Percentiles rank a stretch among this genome's conserved stretches.
Evolutionary conservation across 495 filamentous ascomycete species (phyloP).

Genomic region (Annulohypoxylon bovei): DNA sequence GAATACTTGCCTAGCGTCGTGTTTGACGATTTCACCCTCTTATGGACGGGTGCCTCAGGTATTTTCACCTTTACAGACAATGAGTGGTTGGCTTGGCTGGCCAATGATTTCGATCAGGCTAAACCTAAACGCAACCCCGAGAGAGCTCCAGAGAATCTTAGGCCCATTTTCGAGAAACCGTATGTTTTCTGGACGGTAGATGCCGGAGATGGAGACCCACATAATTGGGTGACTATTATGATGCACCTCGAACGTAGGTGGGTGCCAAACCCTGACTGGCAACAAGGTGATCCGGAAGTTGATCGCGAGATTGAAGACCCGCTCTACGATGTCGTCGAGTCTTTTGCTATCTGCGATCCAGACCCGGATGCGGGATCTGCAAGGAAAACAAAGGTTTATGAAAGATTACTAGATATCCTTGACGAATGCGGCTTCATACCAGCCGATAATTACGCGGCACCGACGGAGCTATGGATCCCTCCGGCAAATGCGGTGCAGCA

Average conservation of each 20-base stretch:
- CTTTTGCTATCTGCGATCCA: constrained; percentile 19
- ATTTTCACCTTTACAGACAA: too few relatives aligned
- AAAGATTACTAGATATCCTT: not conserved
- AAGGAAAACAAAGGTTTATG: not conserved
- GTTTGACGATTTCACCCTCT: not conserved
- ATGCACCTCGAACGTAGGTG: not conserved
- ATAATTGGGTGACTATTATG: not conserved
- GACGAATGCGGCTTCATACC: not conserved
- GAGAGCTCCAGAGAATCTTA: not conserved
- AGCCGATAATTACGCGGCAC: not conserved
- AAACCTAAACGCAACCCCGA: not conserved
- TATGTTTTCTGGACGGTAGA: constrained; percentile 21
- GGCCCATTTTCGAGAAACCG: not conserved
- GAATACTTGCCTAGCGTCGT: too few relatives aligned
- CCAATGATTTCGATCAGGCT: not conserved
- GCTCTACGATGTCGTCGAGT: not conserved
- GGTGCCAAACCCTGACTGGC: not conserved
- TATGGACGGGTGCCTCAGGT: too few relatives aligned
- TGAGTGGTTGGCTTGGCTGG: too few relatives aligned
- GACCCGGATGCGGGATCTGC: not conserved
- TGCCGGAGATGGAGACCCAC: not conserved
- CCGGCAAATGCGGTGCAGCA: not conserved
- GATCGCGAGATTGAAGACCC: not conserved
- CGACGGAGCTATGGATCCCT: not conserved
- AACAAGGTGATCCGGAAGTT: not conserved